A percentile compares a stretch with the other conserved stretches of the same genome.
Evolutionary conservation across 1,139 yeast genomes (phyloP).

Genomic region (Kodamaea fungicola): DNA sequence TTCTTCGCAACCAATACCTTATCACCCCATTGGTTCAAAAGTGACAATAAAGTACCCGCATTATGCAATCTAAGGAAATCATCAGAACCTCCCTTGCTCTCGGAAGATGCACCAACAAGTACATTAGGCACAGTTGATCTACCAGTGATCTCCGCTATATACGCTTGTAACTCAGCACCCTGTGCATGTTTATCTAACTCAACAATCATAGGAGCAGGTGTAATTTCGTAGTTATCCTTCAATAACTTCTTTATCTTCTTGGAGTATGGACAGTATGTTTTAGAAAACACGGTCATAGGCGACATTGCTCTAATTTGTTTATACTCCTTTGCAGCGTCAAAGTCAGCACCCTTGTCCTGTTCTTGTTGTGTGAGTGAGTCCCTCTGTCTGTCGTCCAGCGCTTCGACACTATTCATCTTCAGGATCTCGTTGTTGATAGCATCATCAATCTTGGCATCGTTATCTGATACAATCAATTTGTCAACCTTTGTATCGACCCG

Average conservation of each 20-base stretch:
- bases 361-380: slow-evolving; percentile 6
- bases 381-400: slow-evolving; percentile 5
- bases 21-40: slow-evolving; percentile 63
- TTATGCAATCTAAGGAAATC: slow-evolving; percentile 66
- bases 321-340: slow-evolving; percentile 62
- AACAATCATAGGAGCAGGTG: slow-evolving; percentile 69
- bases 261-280: slow-evolving; percentile 74
- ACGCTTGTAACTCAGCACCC: slow-evolving; percentile 60
- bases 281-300: slow-evolving; percentile 73
- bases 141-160: slow-evolving; percentile 54
- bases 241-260: slow-evolving; percentile 65
- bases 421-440: slow-evolving; percentile 40
- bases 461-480: slow-evolving; percentile 28
- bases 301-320: slow-evolving; percentile 54
- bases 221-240: slow-evolving; percentile 58
- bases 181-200: slow-evolving; percentile 79
- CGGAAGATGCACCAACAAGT: slow-evolving; percentile 49
- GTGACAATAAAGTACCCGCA: slow-evolving; percentile 46
- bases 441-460: slow-evolving; percentile 36
- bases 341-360: slow-evolving; percentile 18
- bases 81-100: slow-evolving; percentile 75
- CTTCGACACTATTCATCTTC: slow-evolving; percentile 17
- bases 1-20: slow-evolving; percentile 51
- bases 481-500: slow-evolving; percentile 2
- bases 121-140: slow-evolving; percentile 73